Evolutionary conservation across 306 rosid genomes (phyloP), one percentile per base, ranked within the genome.

Genomic region (Amphicarpaea edgeworthii): DNA sequence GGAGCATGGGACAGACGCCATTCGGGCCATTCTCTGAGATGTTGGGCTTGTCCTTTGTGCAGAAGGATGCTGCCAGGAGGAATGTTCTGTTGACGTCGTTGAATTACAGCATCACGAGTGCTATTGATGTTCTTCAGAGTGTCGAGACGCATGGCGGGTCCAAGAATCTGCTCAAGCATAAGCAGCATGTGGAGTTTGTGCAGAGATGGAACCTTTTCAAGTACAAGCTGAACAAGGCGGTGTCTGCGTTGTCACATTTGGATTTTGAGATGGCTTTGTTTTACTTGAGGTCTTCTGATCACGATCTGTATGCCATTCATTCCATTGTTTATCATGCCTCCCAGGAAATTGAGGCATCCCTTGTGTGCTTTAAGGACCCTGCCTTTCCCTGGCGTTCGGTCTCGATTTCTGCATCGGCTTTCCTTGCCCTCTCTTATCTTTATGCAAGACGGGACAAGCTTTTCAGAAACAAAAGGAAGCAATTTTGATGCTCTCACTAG

Each of bases 1-100:
- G 99, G 99, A 96, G 99, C 60, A 80, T 92, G 21, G 99, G 99
- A 75, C 98, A 90, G 81, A 96, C 99, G 14, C 99, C 99, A 0
- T 96, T 96, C 10, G 99, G 99, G 57, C 99, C 99, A 0, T 96
- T 96, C 79, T 92, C 99, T 3, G 91, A 89, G 83, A 46, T 78
- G 65, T 71, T 85, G 10, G 76, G 97, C 0, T 74, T 96, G 76
- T 90, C 99, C 8, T 96, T 96, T 23, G 97, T 82, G 78, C 99
- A 92, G 91, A 96, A 88, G 80, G 99, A 96, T 79, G 98, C 99
- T 60, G 97, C 97, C 1, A 81, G 85, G 83, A 90, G 99, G 80
- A 96, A 93, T 61, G 77, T 87, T 80, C 82, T 96, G 26, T 86
- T 96, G 90, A 90, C 99, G 6, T 61, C 93, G 1, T 70, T 96